These are phyloP conservation scores for Clavispora vitiphila DNA, from an alignment of 805 yeast species.

Conservation along the genomic window DNA sequence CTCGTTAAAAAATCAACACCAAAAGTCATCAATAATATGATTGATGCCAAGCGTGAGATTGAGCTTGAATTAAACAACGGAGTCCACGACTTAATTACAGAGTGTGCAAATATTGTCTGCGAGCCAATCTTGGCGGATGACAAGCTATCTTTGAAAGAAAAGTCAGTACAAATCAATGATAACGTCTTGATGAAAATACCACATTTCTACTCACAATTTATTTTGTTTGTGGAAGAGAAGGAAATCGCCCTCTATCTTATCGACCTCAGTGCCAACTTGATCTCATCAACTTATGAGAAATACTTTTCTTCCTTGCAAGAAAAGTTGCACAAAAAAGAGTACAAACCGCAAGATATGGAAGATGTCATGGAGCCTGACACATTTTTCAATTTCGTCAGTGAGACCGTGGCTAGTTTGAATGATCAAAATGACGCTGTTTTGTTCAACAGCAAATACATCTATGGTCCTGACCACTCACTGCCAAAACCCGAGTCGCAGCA, in stretches of 20 bases:
- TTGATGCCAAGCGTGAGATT: constrained; percentile 70
- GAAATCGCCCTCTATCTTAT: constrained; percentile 33
- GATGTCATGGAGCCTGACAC: constrained; percentile 63
- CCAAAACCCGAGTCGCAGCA: too few relatives aligned
- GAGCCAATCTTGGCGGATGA: constrained; percentile 30
- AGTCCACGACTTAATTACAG: constrained; percentile 64
- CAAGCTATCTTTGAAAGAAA: constrained; percentile 19
- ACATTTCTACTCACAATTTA: constrained; percentile 47
- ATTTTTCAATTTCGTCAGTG: constrained; percentile 45
- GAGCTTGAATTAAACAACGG: constrained; percentile 66
- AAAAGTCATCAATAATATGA: constrained; percentile 72
- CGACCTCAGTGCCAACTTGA: constrained; percentile 40
- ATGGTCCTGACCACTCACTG: neutral
- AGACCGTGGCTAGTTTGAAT: constrained; percentile 20
- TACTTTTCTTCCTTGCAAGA: constrained; percentile 38
- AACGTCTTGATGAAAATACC: constrained; percentile 54
- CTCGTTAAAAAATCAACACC: constrained; percentile 70
- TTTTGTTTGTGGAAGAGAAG: constrained; percentile 51
- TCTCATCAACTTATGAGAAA: constrained; percentile 52
- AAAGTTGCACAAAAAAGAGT: constrained; percentile 18
- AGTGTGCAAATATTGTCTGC: constrained; percentile 39
- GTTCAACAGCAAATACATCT: neutral
- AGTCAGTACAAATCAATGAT: constrained; percentile 40
- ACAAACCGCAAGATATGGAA: constrained; percentile 27
- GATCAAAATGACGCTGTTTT: constrained; percentile 7